Conservation (phyloP, 208 protist genomes). For the Sergeia podlipaevii region DNA sequence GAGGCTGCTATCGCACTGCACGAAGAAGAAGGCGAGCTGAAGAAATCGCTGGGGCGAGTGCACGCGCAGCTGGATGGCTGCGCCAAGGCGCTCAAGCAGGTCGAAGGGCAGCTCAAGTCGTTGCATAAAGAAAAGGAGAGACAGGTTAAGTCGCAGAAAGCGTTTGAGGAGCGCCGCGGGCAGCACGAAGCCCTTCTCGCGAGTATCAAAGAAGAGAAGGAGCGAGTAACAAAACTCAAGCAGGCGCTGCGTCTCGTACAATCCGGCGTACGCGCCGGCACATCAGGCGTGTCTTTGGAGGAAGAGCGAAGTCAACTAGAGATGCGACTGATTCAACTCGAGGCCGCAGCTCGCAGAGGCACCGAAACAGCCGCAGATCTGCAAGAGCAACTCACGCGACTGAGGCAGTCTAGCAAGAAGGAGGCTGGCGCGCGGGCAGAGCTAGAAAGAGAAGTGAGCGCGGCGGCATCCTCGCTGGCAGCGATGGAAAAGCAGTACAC, state of each 20-base stretch:
- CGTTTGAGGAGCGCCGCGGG: slow-evolving; percentile 37
- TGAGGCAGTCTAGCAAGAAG: slow-evolving; percentile 31
- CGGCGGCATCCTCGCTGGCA: slow-evolving; percentile 31
- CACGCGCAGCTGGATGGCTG: slow-evolving; percentile 36
- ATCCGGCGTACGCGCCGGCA: slow-evolving; percentile 75
- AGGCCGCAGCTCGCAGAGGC: slow-evolving; percentile 33
- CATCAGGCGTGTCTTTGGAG: slow-evolving; percentile 70
- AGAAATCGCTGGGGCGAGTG: slow-evolving; percentile 41
- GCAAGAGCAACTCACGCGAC: slow-evolving; percentile 48
- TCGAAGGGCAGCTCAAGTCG: slow-evolving; percentile 36
- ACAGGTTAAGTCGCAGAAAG: slow-evolving; percentile 28
- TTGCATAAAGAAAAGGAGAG: slow-evolving; percentile 53
- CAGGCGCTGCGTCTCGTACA: slow-evolving; percentile 63
- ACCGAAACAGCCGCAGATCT: slow-evolving; percentile 48
- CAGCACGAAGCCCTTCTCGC: slow-evolving; percentile 39
- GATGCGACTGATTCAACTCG: slow-evolving; percentile 46
- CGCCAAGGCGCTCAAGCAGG: slow-evolving; percentile 37
- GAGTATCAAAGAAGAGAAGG: slow-evolving; percentile 40
- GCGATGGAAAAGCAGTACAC: slow-evolving; percentile 21
- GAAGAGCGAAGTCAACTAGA: slow-evolving; percentile 72
- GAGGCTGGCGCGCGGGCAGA: slow-evolving; percentile 19
- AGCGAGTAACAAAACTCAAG: slow-evolving; percentile 60
- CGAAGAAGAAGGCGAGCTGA: slow-evolving; percentile 61
- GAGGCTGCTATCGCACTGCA: slow-evolving; percentile 55
- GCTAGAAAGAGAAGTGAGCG: slow-evolving; percentile 25